These are phyloP conservation scores for Ophiostoma pallidulum DNA, from an alignment of 2,329 filamentous ascomycete genomes.

Conservation along the genomic window DNA sequence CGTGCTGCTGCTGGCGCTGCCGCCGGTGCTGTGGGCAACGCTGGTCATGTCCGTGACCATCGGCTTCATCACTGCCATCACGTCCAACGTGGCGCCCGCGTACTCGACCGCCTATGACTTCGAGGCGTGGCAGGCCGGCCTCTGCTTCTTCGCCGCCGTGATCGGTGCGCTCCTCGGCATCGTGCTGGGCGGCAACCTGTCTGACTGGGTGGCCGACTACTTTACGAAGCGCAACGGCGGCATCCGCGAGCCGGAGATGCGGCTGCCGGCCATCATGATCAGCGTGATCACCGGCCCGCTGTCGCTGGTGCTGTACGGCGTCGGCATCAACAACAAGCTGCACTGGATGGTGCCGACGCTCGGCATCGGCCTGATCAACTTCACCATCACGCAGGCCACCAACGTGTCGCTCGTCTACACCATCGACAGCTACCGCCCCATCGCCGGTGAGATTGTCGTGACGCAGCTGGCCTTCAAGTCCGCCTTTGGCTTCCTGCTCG, in stretches of 20 bases:
- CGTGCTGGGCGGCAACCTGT: conserved; percentile 38
- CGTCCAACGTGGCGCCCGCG: conserved; percentile 40
- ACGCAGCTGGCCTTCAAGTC: conserved; percentile 47
- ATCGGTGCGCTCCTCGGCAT: conserved; percentile 40
- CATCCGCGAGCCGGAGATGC: conserved; percentile 46
- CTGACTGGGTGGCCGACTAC: conserved; percentile 38
- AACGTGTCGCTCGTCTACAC: conserved; percentile 48
- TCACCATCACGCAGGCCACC: conserved; percentile 45
- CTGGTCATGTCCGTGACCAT: conserved; percentile 45
- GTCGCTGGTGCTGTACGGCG: conserved; percentile 35
- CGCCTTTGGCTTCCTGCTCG: conserved; percentile 47
- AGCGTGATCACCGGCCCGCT: conserved; percentile 42
- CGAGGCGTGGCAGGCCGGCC: conserved; percentile 36
- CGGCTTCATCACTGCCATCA: conserved; percentile 42
- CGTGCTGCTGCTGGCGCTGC: conserved; percentile 39
- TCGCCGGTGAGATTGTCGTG: conserved; percentile 46
- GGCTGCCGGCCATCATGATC: conserved; percentile 43
- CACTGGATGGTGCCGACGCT: conserved; percentile 49
- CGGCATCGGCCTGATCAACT: conserved; percentile 44
- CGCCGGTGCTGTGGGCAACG: conserved; percentile 46
- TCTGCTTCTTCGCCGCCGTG: conserved; percentile 41
- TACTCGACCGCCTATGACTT: conserved; percentile 35
- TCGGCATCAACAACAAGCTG: conserved; percentile 35
- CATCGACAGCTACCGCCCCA: conserved; percentile 48
- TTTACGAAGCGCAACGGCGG: conserved; percentile 44